These are phyloP conservation scores for Bullera alba DNA, from an alignment of 768 basidiomycete genomes.

Conservation along the genomic window DNA sequence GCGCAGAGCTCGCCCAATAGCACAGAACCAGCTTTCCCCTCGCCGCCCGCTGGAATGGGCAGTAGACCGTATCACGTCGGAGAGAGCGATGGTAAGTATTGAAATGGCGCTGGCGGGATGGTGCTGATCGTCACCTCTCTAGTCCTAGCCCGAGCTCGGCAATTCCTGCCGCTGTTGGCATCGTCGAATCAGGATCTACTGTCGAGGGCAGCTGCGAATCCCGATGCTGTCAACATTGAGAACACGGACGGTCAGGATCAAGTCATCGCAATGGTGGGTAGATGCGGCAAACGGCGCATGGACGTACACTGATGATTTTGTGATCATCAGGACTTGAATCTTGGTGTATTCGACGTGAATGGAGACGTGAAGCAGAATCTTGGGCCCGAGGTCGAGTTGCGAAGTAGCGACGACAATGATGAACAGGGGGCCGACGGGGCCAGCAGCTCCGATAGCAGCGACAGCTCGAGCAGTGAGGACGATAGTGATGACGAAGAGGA, in stretches of 20 bases:
- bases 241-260: slow-evolving; percentile 17
- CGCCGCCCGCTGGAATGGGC: neutral
- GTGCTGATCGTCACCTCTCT: neutral
- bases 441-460: too few species aligned
- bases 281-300: neutral
- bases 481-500: slow-evolving; percentile 8
- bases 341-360: slow-evolving; percentile 29
- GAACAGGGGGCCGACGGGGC: slow-evolving; percentile 1
- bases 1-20: neutral
- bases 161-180: slow-evolving; percentile 25
- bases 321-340: slow-evolving; percentile 32
- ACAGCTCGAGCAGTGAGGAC: neutral
- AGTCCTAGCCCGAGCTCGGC: slow-evolving; percentile 24
- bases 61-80: slow-evolving; percentile 3
- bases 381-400: slow-evolving; percentile 20
- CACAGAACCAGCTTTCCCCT: slow-evolving; percentile 1
- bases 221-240: slow-evolving; percentile 29
- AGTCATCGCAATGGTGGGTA: slow-evolving; percentile 34
- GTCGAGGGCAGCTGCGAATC: slow-evolving; percentile 11
- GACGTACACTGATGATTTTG: neutral
- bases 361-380: slow-evolving; percentile 7
- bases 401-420: neutral
- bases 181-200: slow-evolving; percentile 25
- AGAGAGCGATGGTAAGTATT: slow-evolving; percentile 21
- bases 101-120: neutral